Conservation (phyloP, 768 basidiomycete genomes). For the Cystofilobasidium macerans region DNA sequence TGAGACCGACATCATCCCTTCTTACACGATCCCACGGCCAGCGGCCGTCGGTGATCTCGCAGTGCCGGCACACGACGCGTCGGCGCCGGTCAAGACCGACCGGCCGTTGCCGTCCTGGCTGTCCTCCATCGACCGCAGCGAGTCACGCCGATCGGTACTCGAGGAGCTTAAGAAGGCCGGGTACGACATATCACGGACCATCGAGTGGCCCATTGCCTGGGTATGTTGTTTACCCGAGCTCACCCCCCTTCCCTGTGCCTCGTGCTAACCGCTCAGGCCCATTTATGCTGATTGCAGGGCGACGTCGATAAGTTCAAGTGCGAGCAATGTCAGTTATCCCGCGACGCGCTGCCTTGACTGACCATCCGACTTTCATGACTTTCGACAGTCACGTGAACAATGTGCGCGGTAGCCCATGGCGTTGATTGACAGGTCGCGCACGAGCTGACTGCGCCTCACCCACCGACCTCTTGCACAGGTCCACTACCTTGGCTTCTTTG, state of each 20-base stretch:
- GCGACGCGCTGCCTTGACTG: no score
- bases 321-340: not conserved
- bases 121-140: not conserved
- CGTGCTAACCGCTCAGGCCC: no score
- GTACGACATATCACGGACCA: slow-evolving; percentile 10
- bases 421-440: not conserved
- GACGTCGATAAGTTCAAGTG: slow-evolving; percentile 22
- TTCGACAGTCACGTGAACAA: slow-evolving; percentile 23
- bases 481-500: slow-evolving; percentile 11
- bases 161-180: slow-evolving; percentile 2
- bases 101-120: slow-evolving; percentile 3
- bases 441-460: not conserved
- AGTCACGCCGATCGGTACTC: slow-evolving; percentile 8
- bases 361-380: no score
- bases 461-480: not conserved
- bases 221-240: not conserved
- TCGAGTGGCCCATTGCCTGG: slow-evolving; percentile 25
- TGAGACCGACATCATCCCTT: slow-evolving; percentile 7
- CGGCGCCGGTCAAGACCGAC: slow-evolving; percentile 5
- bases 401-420: not conserved
- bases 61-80: not conserved
- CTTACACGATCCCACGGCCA: not conserved
- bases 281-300: not conserved
- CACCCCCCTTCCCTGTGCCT: not conserved
- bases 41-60: not conserved